Conservation (phyloP, 176 grass and related monocot species). For the Oryza officinalis region DNA sequence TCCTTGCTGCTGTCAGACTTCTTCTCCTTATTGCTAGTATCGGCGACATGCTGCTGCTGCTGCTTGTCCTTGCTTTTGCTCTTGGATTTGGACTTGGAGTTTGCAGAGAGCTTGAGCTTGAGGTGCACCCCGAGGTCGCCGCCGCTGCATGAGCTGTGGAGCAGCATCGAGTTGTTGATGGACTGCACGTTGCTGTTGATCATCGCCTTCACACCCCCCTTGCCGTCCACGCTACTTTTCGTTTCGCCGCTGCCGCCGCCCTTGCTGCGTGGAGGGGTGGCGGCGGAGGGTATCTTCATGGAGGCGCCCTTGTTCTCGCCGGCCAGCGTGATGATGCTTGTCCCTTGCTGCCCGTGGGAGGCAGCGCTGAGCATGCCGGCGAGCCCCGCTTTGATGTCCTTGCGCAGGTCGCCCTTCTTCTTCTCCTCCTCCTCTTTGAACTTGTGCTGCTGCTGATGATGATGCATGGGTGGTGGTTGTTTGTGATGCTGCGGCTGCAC, state of each 20-base stretch:
- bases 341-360: not conserved
- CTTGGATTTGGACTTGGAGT: not conserved
- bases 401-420: constrained; percentile 33
- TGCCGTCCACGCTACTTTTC: not conserved
- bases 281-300: constrained; percentile 42
- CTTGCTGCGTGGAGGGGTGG: not conserved
- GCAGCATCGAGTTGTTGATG: constrained; percentile 79
- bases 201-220: constrained; percentile 13
- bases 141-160: constrained; percentile 53
- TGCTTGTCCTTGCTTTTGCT: constrained; percentile 37
- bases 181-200: constrained; percentile 85
- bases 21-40: not conserved
- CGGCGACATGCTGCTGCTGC: not conserved
- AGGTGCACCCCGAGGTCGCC: constrained; percentile 63
- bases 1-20: too few relatives aligned
- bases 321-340: constrained; percentile 62
- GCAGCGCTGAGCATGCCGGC: constrained; percentile 40
- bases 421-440: not conserved
- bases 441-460: too few relatives aligned
- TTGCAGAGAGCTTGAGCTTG: constrained; percentile 23
- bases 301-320: constrained; percentile 59
- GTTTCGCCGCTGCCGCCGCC: not conserved
- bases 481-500: too few relatives aligned
- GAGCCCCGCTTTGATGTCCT: constrained; percentile 58
- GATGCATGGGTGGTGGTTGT: too few relatives aligned